Conservation (phyloP, 176 grass and related monocot species). For the Oryza glaberrima region DNA sequence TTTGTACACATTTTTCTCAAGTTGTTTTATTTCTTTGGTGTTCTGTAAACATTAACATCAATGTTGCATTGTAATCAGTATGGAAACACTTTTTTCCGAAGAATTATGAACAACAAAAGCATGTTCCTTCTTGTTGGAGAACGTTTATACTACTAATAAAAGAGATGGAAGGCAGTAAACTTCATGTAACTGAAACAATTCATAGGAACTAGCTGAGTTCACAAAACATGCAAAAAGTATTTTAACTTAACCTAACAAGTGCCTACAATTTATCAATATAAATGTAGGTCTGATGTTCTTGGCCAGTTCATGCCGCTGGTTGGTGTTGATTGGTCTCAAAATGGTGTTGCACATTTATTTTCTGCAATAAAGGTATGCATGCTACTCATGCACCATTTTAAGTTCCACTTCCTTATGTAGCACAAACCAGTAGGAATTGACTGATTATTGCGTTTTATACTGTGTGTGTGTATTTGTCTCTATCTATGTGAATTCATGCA, state of each 20-base stretch:
- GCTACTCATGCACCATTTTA: neutral
- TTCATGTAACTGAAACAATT: neutral
- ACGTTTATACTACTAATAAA: slow-evolving; percentile 21
- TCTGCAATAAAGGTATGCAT: slow-evolving; percentile 90
- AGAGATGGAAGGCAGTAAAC: neutral
- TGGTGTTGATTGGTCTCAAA: slow-evolving; percentile 99
- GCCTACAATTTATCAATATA: slow-evolving; percentile 30
- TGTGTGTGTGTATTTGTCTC: neutral
- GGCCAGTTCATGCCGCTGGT: slow-evolving; percentile 98
- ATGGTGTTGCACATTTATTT: slow-evolving; percentile 96
- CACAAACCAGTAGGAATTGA: slow-evolving; percentile 16
- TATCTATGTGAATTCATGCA: neutral
- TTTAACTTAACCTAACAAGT: slow-evolving; percentile 8
- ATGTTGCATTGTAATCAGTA: neutral
- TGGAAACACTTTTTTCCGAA: neutral
- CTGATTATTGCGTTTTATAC: slow-evolving; percentile 1
- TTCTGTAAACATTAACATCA: neutral
- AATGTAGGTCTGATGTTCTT: slow-evolving; percentile 91
- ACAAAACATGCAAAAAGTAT: neutral
- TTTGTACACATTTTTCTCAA: neutral
- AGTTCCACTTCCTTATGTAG: slow-evolving; percentile 16
- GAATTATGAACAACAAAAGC: neutral
- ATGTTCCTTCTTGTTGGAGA: neutral
- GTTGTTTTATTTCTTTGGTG: neutral
- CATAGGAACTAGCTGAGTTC: neutral